Conservation (phyloP, 257 asterid genomes). For the Petunia secreta region DNA sequence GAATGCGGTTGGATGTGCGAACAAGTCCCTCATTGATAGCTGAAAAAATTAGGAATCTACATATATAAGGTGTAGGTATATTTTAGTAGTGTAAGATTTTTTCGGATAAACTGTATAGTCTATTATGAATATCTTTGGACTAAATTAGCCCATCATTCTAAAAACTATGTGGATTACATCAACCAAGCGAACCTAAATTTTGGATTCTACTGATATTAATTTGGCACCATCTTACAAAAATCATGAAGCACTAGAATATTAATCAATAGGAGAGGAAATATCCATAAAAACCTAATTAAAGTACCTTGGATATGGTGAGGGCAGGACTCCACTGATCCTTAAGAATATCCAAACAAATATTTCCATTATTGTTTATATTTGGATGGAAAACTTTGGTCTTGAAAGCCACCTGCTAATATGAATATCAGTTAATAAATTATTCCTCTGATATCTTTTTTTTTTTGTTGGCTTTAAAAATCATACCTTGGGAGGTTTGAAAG, state of each 20-base stretch:
- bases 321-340: constrained; percentile 37
- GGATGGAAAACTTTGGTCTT: constrained; percentile 32
- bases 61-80: too few species aligned
- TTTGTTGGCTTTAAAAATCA: background rate
- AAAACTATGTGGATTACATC: too few species aligned
- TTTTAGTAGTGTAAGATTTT: too few species aligned
- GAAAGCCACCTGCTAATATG: constrained; percentile 30
- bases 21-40: too few species aligned
- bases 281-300: background rate
- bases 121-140: too few species aligned
- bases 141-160: too few species aligned
- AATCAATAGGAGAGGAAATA: background rate
- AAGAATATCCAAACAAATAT: constrained; percentile 34
- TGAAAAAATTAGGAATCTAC: too few species aligned
- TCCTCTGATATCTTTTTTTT: background rate
- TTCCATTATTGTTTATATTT: constrained; percentile 32
- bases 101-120: too few species aligned
- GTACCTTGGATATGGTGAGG: constrained; percentile 29
- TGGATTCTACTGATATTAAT: background rate
- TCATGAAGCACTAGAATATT: background rate
- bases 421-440: background rate
- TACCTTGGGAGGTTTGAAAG: constrained; percentile 23
- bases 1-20: too few species aligned
- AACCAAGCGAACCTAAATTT: too few species aligned
- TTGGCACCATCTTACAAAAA: background rate